Evolutionary conservation across 345 rosid species (phyloP).

Genomic region (Chamaenerion angustifolium): DNA sequence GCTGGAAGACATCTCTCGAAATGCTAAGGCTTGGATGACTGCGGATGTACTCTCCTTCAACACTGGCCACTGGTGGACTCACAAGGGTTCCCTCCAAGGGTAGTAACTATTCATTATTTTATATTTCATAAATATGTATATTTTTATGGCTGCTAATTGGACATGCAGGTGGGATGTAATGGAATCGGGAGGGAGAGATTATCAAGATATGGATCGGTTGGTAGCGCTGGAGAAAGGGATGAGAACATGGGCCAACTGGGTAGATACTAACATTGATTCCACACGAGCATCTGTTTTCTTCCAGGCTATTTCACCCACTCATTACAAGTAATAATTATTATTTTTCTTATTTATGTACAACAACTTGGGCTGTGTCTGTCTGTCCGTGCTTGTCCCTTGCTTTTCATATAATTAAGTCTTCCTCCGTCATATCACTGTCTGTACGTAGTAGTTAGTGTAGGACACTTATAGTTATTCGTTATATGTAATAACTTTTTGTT

Average conservation of each 20-base stretch:
- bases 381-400: too few species aligned
- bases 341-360: not conserved
- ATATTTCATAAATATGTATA: not conserved
- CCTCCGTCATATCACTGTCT: too few species aligned
- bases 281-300: constrained; percentile 52
- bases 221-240: constrained; percentile 61
- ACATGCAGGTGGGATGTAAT: constrained; percentile 77
- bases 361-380: too few species aligned
- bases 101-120: constrained; percentile 4
- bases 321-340: constrained; percentile 48
- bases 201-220: constrained; percentile 66
- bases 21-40: constrained; percentile 46
- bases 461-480: too few species aligned
- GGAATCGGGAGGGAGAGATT: constrained; percentile 45
- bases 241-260: constrained; percentile 78
- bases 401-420: too few species aligned
- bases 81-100: constrained; percentile 66
- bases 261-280: constrained; percentile 36
- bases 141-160: too few species aligned
- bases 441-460: too few species aligned
- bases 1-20: constrained; percentile 51
- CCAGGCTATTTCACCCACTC: constrained; percentile 80
- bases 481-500: too few species aligned
- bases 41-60: constrained; percentile 73
- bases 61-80: constrained; percentile 98